Evolutionary conservation across 305 asterid species (phyloP).

Genomic region (Salvia sclarea): DNA sequence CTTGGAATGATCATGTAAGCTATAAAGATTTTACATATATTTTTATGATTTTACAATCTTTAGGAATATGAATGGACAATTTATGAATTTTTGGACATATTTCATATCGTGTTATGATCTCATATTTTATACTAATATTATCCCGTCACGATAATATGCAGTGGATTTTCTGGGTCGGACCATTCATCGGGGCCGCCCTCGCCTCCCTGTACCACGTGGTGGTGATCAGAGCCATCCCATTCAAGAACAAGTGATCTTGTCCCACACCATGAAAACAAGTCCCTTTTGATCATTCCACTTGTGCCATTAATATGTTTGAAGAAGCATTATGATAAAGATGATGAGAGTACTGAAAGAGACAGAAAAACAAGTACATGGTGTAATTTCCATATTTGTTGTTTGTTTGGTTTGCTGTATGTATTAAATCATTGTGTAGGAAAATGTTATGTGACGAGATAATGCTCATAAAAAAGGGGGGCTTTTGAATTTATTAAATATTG

Average conservation of each 20-base stretch:
- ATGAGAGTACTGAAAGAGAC: background rate
- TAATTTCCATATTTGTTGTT: constrained; percentile 12
- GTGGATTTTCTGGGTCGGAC: constrained; percentile 62
- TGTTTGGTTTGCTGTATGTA: constrained; percentile 31
- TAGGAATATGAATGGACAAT: background rate
- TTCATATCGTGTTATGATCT: background rate
- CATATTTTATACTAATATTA: background rate
- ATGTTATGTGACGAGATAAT: constrained; percentile 29
- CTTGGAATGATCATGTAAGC: constrained; percentile 54
- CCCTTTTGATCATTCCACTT: constrained; percentile 18
- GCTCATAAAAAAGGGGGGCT: constrained; percentile 18
- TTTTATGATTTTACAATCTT: background rate
- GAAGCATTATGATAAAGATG: constrained; percentile 17
- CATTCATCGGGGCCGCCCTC: constrained; percentile 52
- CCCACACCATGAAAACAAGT: background rate
- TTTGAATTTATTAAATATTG: constrained; percentile 26
- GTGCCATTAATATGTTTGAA: constrained; percentile 18
- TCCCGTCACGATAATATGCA: constrained; percentile 4
- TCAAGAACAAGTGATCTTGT: constrained; percentile 44
- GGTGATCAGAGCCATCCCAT: constrained; percentile 56
- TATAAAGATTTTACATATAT: background rate
- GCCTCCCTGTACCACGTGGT: constrained; percentile 51
- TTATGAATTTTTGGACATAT: background rate
- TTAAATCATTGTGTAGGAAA: constrained; percentile 2
- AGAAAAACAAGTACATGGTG: constrained; percentile 12